Percentiles rank a stretch among this genome's conserved stretches.
Conservation (phyloP, 2,329 filamentous ascomycete species). For the Pseudogymnoascus sp. region DNA sequence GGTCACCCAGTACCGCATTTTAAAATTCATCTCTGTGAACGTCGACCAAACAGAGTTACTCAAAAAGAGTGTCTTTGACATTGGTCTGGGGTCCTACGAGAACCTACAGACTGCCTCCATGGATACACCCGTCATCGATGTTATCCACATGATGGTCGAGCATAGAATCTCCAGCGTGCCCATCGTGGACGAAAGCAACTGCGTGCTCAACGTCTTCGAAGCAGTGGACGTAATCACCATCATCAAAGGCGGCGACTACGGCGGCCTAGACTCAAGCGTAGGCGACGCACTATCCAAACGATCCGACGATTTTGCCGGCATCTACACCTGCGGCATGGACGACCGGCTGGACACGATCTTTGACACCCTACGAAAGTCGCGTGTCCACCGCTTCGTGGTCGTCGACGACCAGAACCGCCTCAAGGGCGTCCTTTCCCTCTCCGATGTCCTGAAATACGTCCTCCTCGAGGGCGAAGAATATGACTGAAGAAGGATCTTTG, state of each 20-base stretch:
- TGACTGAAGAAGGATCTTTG: conserved; percentile 4
- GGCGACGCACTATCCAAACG: conserved; percentile 84
- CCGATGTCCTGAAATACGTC: conserved; percentile 93
- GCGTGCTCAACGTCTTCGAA: conserved; percentile 92
- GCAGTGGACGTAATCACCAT: conserved; percentile 94
- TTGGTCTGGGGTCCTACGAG: conserved; percentile 76
- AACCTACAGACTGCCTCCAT: conserved; percentile 77
- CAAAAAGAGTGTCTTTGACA: conserved; percentile 76
- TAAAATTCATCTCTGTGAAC: conserved; percentile 98
- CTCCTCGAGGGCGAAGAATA: conserved; percentile 49
- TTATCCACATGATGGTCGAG: conserved; percentile 87
- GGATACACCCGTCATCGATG: conserved; percentile 85
- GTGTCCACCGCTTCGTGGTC: conserved; percentile 87
- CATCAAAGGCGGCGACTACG: conserved; percentile 88
- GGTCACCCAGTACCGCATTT: conserved; percentile 94
- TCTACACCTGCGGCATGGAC: conserved; percentile 88
- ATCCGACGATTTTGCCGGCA: conserved; percentile 85
- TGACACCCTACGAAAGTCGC: conserved; percentile 88
- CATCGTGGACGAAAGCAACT: conserved; percentile 69
- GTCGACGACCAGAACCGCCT: conserved; percentile 84
- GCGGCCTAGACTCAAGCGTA: conserved; percentile 77
- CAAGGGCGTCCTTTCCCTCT: conserved; percentile 83
- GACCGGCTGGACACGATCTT: conserved; percentile 94
- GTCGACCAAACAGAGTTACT: conserved; percentile 74
- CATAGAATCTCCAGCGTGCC: conserved; percentile 92